phyloP scores from a whole-genome alignment of 108 stramenopile genomes.

The Schizochytrium sp. region DNA sequence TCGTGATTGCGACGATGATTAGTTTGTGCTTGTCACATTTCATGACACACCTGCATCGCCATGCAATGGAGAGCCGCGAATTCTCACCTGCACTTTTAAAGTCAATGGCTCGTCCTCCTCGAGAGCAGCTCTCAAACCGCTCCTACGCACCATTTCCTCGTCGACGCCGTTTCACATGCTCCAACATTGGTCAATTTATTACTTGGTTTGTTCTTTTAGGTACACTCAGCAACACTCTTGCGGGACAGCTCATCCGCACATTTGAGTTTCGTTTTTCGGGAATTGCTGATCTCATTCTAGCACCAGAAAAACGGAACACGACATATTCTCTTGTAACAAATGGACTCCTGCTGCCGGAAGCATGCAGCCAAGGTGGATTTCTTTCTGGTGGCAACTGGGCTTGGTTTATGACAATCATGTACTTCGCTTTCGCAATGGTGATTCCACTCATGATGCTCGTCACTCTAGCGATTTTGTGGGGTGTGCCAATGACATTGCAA shows the following conservation, averaged over 20 bases:
- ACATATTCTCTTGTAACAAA: slow-evolving; percentile 83
- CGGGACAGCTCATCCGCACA: slow-evolving; percentile 63
- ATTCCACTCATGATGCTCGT: slow-evolving; percentile 83
- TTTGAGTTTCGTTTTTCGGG: slow-evolving; percentile 88
- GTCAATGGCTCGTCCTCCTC: slow-evolving; percentile 1
- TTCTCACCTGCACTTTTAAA: not conserved
- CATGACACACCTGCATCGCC: slow-evolving; percentile 35
- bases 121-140: slow-evolving; percentile 25
- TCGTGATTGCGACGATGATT: slow-evolving; percentile 85
- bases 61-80: slow-evolving; percentile 31
- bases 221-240: slow-evolving; percentile 9
- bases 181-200: not conserved
- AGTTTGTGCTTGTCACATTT: slow-evolving; percentile 84
- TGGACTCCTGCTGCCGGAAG: slow-evolving; percentile 75
- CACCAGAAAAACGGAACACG: slow-evolving; percentile 67
- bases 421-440: slow-evolving; percentile 87
- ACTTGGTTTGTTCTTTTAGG: slow-evolving; percentile 64
- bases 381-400: slow-evolving; percentile 67
- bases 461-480: slow-evolving; percentile 77
- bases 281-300: slow-evolving; percentile 83
- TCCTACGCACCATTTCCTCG: slow-evolving; percentile 32
- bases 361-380: slow-evolving; percentile 75
- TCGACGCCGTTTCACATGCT: slow-evolving; percentile 20
- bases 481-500: slow-evolving; percentile 77
- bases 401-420: slow-evolving; percentile 79